A percentile compares a stretch with the other conserved stretches of the same genome.
Evolutionary conservation across 2,329 filamentous ascomycete species (phyloP).

Genomic region (Pyrenophora seminiperda): DNA sequence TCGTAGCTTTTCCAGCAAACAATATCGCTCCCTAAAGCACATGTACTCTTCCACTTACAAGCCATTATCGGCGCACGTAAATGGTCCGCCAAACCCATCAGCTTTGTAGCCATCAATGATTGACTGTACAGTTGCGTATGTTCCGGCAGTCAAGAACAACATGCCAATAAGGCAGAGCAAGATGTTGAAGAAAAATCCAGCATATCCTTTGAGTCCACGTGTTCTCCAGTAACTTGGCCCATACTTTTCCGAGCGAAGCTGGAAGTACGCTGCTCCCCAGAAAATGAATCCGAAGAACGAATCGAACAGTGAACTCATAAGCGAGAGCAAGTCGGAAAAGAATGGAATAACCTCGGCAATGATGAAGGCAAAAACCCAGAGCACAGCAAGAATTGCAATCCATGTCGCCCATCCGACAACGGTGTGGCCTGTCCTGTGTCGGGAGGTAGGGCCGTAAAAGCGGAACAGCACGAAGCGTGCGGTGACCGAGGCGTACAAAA

Average conservation of each 20-base stretch:
- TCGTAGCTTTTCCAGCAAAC: not conserved
- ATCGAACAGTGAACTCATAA: conserved; percentile 89
- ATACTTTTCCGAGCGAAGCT: conserved; percentile 72
- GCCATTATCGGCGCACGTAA: conserved; percentile 73
- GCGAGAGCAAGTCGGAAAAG: conserved; percentile 75
- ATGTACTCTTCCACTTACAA: conserved; percentile 48
- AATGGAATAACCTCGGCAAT: conserved; percentile 94
- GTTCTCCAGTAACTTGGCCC: conserved; percentile 59
- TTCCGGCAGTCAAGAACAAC: conserved; percentile 82
- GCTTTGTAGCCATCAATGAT: conserved; percentile 74
- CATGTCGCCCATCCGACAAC: conserved; percentile 79
- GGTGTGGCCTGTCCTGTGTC: conserved; percentile 81
- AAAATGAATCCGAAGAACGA: conserved; percentile 96
- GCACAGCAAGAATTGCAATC: conserved; percentile 72
- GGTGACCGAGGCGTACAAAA: conserved; percentile 87
- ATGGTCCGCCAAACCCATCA: conserved; percentile 70
- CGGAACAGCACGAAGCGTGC: conserved; percentile 92
- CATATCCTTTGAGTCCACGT: conserved; percentile 58
- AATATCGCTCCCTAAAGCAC: not conserved
- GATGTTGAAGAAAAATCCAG: conserved; percentile 70
- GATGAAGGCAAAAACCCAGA: conserved; percentile 89
- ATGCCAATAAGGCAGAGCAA: conserved; percentile 74
- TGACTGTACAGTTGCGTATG: conserved; percentile 72
- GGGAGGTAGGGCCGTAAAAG: conserved; percentile 72
- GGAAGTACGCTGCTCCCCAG: conserved; percentile 81